phyloP scores from a whole-genome alignment of 2,329 filamentous ascomycete genomes.

The Colletotrichum cordylinicola region DNA sequence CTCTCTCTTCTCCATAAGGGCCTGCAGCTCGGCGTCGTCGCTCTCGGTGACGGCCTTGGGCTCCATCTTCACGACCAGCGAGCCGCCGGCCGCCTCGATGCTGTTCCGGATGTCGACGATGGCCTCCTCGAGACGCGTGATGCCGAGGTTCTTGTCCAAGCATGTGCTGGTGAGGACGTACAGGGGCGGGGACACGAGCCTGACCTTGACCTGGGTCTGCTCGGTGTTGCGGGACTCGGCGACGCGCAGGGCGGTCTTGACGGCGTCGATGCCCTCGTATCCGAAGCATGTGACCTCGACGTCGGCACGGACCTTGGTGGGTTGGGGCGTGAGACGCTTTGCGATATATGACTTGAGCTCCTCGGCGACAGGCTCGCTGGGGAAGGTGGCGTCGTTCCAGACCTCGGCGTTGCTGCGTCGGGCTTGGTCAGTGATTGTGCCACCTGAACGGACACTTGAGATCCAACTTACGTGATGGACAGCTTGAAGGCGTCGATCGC shows the following conservation, averaged over 20 bases:
- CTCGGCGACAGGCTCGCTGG: conserved; percentile 82
- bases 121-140: conserved; percentile 83
- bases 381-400: conserved; percentile 92
- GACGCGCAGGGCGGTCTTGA: conserved; percentile 89
- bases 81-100: conserved; percentile 80
- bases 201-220: conserved; percentile 96
- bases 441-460: no score
- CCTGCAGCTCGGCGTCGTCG: conserved; percentile 95
- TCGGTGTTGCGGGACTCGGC: conserved; percentile 92
- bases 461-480: conserved; percentile 81
- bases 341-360: conserved; percentile 95
- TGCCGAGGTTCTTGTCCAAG: conserved; percentile 88
- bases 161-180: conserved; percentile 97
- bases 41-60: conserved; percentile 99
- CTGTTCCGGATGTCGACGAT: conserved; percentile 85
- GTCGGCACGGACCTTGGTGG: conserved; percentile 98
- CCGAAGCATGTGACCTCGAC: conserved; percentile 95
- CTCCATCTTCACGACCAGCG: conserved; percentile 93
- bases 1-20: conserved; percentile 98
- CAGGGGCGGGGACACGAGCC: conserved; percentile 94
- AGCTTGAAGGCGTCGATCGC: conserved; percentile 98
- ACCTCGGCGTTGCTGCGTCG: conserved; percentile 82
- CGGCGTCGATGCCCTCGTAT: conserved; percentile 97
- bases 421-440: background rate
- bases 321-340: conserved; percentile 96